Evolutionary conservation across 768 basidiomycete genomes (phyloP), one percentile per base, ranked within the genome.

Genomic region (Hygrophoropsis aurantiaca): DNA sequence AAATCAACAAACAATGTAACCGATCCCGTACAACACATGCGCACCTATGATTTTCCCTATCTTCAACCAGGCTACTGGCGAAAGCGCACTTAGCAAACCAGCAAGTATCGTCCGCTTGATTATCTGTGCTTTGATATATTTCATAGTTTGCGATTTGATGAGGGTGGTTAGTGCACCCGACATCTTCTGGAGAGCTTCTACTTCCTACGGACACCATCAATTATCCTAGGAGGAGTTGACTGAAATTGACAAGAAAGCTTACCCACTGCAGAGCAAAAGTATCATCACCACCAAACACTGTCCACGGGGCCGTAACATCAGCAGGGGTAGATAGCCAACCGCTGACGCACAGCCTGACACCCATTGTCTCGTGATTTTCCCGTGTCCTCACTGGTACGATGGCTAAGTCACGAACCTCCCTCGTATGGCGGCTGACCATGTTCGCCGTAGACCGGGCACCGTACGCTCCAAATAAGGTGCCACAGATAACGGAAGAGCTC

Each of bases 211-310:
- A 13, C 23, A 44, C 38, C 7, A 38, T 49, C 21, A 35, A 46
- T n/a, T 42, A 26, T 23, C 13, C 39, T n/a, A n/a, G n/a, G n/a
- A n/a, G n/a, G n/a, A n/a, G n/a, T n/a, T n/a, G n/a, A n/a, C 30
- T 37, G 21, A 24, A 36, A 25, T 38, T 21, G 25, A 10, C 33
- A 20, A 16, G 7, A 9, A n/a, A 19, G 36, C 75, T 37, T 49
- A 80, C 80, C 80, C 80, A 82, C 65, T 75, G 77, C 45, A 83
- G 58, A 4, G 79, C 80, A 54, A 73, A 78, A 1, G 79, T 80
- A 49, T 81, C 78, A 43, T 79, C 74, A 11, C 58, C 69, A 5
- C 52, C 55, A 50, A 79, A 77, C 3, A 80, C 60, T 2, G 65
- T 71, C 81, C 81, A 82, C 1, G 81, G 80, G 4, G 68, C 71